phyloP scores from a whole-genome alignment of 1,284 basidiomycete species.

The Caloboletus inedulis region DNA sequence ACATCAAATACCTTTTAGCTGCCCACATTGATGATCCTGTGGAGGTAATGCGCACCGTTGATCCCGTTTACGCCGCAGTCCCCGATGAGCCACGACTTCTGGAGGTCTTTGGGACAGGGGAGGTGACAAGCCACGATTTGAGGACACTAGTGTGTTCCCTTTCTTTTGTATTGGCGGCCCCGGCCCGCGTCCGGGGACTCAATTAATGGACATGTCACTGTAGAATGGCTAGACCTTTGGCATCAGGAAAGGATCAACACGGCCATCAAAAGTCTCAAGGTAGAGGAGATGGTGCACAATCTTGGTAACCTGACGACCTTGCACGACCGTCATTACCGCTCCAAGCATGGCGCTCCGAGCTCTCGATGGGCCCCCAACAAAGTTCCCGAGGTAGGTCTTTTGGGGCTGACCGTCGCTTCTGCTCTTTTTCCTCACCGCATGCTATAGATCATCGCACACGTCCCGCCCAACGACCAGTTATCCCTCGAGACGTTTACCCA shows the following conservation, averaged over 20 bases:
- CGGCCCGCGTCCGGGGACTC: neutral
- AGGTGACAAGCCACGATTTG: conserved; percentile 22
- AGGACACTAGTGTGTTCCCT: neutral
- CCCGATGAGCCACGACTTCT: conserved; percentile 23
- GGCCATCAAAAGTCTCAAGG: conserved; percentile 5
- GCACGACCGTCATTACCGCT: conserved; percentile 17
- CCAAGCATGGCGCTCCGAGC: conserved; percentile 15
- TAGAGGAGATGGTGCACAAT: conserved; percentile 5
- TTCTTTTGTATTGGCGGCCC: neutral
- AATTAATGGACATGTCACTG: neutral
- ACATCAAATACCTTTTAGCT: conserved; percentile 15
- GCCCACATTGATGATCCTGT: conserved; percentile 13
- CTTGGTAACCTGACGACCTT: conserved; percentile 18
- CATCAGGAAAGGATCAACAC: conserved; percentile 13
- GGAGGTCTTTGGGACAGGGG: conserved; percentile 15
- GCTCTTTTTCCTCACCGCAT: neutral
- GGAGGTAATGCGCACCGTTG: conserved; percentile 13
- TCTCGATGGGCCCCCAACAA: conserved; percentile 20
- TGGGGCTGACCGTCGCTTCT: too few relatives aligned
- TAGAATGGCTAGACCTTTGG: conserved; percentile 20
- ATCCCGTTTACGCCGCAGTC: conserved; percentile 13
- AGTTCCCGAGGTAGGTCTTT: conserved; percentile 9
- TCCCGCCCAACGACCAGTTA: conserved; percentile 10
- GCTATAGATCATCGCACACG: conserved; percentile 17
- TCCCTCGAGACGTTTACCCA: conserved; percentile 43